These are phyloP conservation scores for Chaetoscypha palmicola DNA, from an alignment of 2,329 filamentous ascomycete species.

Conservation along the genomic window DNA sequence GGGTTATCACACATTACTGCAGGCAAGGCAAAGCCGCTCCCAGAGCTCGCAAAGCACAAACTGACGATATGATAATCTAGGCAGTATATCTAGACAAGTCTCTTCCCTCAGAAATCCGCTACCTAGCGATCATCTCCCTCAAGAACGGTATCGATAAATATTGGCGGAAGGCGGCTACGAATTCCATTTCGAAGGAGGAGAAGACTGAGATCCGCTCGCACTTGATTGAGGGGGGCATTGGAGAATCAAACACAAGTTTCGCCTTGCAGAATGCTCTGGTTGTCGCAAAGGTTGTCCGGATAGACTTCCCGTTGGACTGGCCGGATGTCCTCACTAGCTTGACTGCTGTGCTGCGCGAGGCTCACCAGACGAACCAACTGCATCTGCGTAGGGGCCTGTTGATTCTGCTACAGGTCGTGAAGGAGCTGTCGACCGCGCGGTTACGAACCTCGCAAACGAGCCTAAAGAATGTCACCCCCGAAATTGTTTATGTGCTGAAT, in stretches of 20 bases:
- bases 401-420: conserved; percentile 78
- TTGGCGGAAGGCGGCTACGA: conserved; percentile 63
- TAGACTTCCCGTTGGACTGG: conserved; percentile 89
- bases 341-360: conserved; percentile 55
- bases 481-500: conserved; percentile 73
- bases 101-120: conserved; percentile 70
- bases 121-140: conserved; percentile 85
- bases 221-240: conserved; percentile 68
- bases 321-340: conserved; percentile 54
- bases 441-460: conserved; percentile 67
- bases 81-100: conserved; percentile 74
- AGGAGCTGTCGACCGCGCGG: conserved; percentile 78
- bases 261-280: conserved; percentile 85
- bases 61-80: conserved; percentile 38
- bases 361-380: conserved; percentile 50
- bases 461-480: conserved; percentile 71
- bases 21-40: conserved; percentile 40
- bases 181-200: conserved; percentile 66
- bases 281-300: conserved; percentile 78
- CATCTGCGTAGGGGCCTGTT: conserved; percentile 67
- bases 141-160: conserved; percentile 96
- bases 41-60: background rate
- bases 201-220: conserved; percentile 69
- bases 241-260: conserved; percentile 67
- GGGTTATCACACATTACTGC: conserved; percentile 61